These are phyloP conservation scores for Circinella minor DNA, from an alignment of 371 early-diverging fungal genomes.

Conservation along the genomic window DNA sequence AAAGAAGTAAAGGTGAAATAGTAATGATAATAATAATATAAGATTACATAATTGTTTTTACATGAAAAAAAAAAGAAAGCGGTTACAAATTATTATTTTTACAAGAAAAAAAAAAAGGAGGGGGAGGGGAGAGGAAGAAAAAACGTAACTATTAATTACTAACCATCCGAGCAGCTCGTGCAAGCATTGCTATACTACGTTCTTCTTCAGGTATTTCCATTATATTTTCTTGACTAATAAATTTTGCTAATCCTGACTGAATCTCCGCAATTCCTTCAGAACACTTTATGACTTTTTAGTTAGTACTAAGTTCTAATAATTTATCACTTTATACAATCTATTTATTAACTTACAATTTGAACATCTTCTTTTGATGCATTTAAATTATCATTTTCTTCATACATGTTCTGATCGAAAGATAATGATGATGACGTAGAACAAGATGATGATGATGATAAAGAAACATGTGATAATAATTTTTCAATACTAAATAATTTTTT, in stretches of 20 bases:
- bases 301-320: not conserved
- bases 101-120: too few relatives aligned
- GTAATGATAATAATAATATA: too few relatives aligned
- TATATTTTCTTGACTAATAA: conserved; percentile 15
- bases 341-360: not conserved
- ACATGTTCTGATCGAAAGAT: not conserved
- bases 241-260: conserved; percentile 13
- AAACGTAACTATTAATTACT: not conserved
- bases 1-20: too few relatives aligned
- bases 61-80: too few relatives aligned
- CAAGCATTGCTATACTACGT: conserved; percentile 6
- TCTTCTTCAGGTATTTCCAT: conserved; percentile 5
- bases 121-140: too few relatives aligned
- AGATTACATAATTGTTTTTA: too few relatives aligned
- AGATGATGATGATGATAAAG: too few relatives aligned
- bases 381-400: not conserved
- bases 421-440: too few relatives aligned
- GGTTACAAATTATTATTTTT: too few relatives aligned
- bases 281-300: not conserved
- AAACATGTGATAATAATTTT: not conserved
- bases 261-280: conserved; percentile 12
- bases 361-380: conserved; percentile 9
- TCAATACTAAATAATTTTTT: not conserved
- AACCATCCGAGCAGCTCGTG: not conserved
- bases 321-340: not conserved